Base-by-base conservation (phyloP, 2,329 filamentous ascomycete species). In the Alternaria viburni region DNA sequence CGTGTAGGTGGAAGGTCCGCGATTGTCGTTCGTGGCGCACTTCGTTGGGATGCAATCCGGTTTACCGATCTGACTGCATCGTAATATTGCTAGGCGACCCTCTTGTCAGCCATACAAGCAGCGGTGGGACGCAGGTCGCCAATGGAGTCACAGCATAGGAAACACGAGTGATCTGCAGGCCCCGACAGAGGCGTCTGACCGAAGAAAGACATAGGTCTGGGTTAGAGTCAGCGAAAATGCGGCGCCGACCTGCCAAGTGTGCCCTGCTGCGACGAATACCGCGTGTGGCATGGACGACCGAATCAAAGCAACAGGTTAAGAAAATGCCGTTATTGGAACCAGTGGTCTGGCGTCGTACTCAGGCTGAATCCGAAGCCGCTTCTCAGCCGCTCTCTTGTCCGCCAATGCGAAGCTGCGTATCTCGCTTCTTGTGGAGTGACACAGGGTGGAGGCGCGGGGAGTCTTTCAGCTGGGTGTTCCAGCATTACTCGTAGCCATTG, bases 61-160 rank as follows among this genome's bases (percentile, higher is more conserved):
- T 54, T 57, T 70, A 76, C 71, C 63, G 73, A 74, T 73, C 68
- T 69, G 66, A 63, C 69, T 65, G 62, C 66, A 65, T 61, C 65
- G 64, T 63, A 59, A 59, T 67, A 65, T 64, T 66, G 66, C 65
- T 65, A 65, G 63, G 57, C 62, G 60, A 65, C 68, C 62, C 26
- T 66, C 64, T 65, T 64, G 45, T 64, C 69, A 73, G 71, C 72
- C 71, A 74, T 73, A 62, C 65, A 59, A 65, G 68, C 63, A 60
- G 62, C 47, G 66, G 69, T 72, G 67, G 71, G 70, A 73, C 69
- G 64, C 57, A 44, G 61, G 10, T 66, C 59, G 54, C 72, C 75
- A 74, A 78, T 75, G 64, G 62, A 55, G 66, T 55, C 43, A 44
- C 41, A 57, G 54, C 21, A 36, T 15, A 62, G 59, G 62, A 54